phyloP scores from a whole-genome alignment of 495 filamentous ascomycete species.

The Trypethelium eluteriae region DNA sequence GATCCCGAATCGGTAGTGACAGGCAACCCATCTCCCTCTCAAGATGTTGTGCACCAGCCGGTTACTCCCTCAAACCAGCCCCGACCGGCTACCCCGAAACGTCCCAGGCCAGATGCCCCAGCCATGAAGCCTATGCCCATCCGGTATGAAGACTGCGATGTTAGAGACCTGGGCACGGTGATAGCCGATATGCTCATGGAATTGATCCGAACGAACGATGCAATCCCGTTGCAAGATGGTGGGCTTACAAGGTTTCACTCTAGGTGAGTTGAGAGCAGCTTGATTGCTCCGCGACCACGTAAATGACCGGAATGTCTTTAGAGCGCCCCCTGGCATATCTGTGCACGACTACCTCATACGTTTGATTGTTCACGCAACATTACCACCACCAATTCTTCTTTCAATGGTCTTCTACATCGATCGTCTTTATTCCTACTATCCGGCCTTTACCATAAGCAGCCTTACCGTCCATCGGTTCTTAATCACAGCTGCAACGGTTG shows the following conservation, averaged over 20 bases:
- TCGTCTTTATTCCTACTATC: conserved; percentile 82
- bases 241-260: conserved; percentile 92
- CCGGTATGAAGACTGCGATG: conserved; percentile 68
- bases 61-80: conserved; percentile 7
- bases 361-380: conserved; percentile 85
- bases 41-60: conserved; percentile 8
- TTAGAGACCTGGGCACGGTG: conserved; percentile 76
- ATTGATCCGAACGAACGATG: conserved; percentile 85
- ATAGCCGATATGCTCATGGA: conserved; percentile 95
- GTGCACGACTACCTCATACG: conserved; percentile 87
- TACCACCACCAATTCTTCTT: conserved; percentile 90
- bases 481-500: conserved; percentile 90
- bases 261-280: conserved; percentile 45
- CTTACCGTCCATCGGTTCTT: conserved; percentile 95
- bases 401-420: conserved; percentile 99
- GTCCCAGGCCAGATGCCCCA: conserved; percentile 24
- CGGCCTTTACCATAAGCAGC: conserved; percentile 87
- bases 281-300: background rate
- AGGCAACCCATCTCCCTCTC: conserved; percentile 17
- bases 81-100: conserved; percentile 24
- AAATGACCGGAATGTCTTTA: conserved; percentile 29
- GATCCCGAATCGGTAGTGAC: conserved; percentile 20
- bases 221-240: conserved; percentile 72
- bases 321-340: conserved; percentile 86
- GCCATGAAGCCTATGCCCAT: conserved; percentile 60